Base-by-base conservation (phyloP, 2,329 filamentous ascomycete genomes). In the Venturia carpophila region DNA sequence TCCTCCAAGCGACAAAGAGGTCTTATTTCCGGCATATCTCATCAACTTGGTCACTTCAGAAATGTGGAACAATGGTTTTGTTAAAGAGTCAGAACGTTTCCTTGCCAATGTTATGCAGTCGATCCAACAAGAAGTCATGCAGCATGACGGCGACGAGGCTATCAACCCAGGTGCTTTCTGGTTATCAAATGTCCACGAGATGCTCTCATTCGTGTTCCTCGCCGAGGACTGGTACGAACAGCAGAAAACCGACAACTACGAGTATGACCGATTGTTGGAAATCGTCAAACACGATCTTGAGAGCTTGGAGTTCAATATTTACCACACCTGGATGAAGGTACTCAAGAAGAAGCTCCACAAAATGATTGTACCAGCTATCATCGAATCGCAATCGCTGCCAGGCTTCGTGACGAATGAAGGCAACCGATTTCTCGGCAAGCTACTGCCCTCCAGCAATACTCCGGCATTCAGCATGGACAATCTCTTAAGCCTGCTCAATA, bases 41-140 rank as follows among this genome's bases (percentile, higher is more conserved):
- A 99, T 99, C 82, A 99, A 99, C 77, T 83, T 99, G 67, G 94
- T 99, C 68, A 99, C 94, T 15, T 97, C 92, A 19, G 94, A 99
- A 80, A 99, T 99, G 94, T 99, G 94, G 94, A 99, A 99, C 81
- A 99, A 99, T 72, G 94, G 94, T 60, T 99, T 97, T 74, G 94
- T 99, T 71, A 99, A 99, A 81, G 94, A 99, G 78, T 97, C 94
- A 4, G 94, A 99, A 79, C 90, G 93, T 65, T 99, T 99, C 84
- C 83, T 99, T 68, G 94, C 94, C 73, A 99, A 97, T 72, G 94
- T 99, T 69, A 99, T 99, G 94, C 94, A 97, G 78, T 96, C 92
- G 9, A 97, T 99, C 73, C 94, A 99, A 76, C 92, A 97, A 76
- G 94, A 99, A 76, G 94, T 99, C 65, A 97, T 99, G 94, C 90